phyloP scores from a whole-genome alignment of 306 rosid species.

The Gillenia trifoliata region DNA sequence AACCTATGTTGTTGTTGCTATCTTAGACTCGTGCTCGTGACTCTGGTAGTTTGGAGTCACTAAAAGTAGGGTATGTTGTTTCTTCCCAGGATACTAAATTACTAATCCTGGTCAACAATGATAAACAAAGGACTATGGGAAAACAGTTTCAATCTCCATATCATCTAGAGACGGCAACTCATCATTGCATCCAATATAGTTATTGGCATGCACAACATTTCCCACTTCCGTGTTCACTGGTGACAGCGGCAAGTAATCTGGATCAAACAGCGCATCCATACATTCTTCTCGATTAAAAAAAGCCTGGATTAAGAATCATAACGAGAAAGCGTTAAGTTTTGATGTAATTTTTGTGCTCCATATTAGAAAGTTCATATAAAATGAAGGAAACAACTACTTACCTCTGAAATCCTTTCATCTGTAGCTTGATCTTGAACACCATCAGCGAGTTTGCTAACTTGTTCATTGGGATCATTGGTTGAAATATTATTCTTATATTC shows the following conservation, averaged over 20 bases:
- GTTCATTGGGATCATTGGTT: background rate
- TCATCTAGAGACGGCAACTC: background rate
- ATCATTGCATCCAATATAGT: conserved; percentile 6
- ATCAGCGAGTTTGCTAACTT: background rate
- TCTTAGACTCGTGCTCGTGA: too few relatives aligned
- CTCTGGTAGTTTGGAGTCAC: background rate
- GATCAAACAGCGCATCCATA: background rate
- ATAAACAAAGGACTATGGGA: conserved; percentile 9
- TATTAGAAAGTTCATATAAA: background rate
- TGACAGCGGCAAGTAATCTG: background rate
- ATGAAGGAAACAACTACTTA: conserved; percentile 22
- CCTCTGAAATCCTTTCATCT: conserved; percentile 4
- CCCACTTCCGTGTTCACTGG: background rate
- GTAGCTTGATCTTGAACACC: background rate
- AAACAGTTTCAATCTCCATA: conserved; percentile 6
- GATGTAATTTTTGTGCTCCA: background rate
- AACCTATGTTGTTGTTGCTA: background rate
- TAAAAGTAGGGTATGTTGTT: background rate
- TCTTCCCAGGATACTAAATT: background rate
- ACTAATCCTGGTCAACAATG: background rate
- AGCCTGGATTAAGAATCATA: conserved; percentile 27
- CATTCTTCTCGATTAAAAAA: background rate
- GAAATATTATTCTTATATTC: background rate
- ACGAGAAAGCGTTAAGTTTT: background rate
- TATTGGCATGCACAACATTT: background rate